Evolutionary conservation across 768 basidiomycete genomes (phyloP), one percentile per base, ranked within the genome.

Genomic region (Lentinula sp.): DNA sequence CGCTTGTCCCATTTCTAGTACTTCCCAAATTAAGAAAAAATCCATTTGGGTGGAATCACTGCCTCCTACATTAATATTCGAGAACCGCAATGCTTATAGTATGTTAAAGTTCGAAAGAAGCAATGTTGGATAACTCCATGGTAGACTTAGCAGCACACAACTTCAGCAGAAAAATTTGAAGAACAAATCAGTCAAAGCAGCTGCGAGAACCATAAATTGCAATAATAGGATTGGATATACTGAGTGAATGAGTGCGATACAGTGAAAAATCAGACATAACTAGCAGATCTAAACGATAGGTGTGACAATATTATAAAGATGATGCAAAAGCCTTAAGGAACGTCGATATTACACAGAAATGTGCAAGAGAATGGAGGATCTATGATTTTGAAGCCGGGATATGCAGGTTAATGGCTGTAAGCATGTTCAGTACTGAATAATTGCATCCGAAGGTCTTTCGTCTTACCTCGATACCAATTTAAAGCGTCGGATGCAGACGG

Each of bases 401-500:
- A 69, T 94, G 89, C 63, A 93, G 83, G 69, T 94, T 94, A 70
- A 94, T 94, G 21, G 92, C 92, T 94, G 65, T 5, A 60, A 40
- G 60, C 32, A 60, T 6, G 15, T 34, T 28, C 10, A 51, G 32
- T 34, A 40, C 11, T n/a, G 13, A 40, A 46, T 5, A 39, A 21
- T 8, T 11, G 10, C 5, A 37, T 13, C 45, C 71, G 32, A 31
- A 50, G n/a, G n/a, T 31, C 16, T 3, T 7, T 2, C 50, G 31
- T 32, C 75, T 62, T 71, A 91, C 92, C 92, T 84, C 92, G 83
- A 79, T 87, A 94, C 92, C 92, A 94, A 65, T 87, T 93, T 69
- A 94, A 71, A 42, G 92, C 92, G 65, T 91, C 90, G 59, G 91
- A 91, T 21, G 91, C 84, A 7, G 89, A 85, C 21, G 89, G 88